A percentile compares a stretch with the other conserved stretches of the same genome.
These are phyloP conservation scores for Trichocomaceae sp. DNA, from an alignment of 2,329 filamentous ascomycete species.

Conservation along the genomic window DNA sequence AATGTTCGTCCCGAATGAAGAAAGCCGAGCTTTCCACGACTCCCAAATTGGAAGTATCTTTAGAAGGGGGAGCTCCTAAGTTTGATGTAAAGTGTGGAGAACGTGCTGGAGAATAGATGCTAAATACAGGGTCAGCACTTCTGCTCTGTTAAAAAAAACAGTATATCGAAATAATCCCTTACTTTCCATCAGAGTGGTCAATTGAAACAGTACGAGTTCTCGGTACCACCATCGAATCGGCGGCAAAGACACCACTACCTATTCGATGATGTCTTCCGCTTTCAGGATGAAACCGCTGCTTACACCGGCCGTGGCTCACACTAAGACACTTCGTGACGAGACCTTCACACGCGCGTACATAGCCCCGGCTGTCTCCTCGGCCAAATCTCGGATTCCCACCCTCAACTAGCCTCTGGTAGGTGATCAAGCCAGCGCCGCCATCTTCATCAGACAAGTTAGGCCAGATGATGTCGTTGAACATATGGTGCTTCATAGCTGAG, in stretches of 20 bases:
- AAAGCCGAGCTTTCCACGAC: conserved; percentile 75
- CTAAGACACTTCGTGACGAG: conserved; percentile 82
- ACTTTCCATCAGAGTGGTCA: conserved; percentile 29
- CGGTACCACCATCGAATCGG: conserved; percentile 44
- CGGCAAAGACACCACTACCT: conserved; percentile 35
- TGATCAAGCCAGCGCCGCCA: conserved; percentile 84
- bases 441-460: conserved; percentile 95
- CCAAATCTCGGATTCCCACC: conserved; percentile 81
- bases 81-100: conserved; percentile 20
- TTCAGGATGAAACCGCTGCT: conserved; percentile 55
- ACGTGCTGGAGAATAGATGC: conserved; percentile 26
- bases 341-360: conserved; percentile 80
- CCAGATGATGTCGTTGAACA: conserved; percentile 98
- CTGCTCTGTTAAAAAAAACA: not conserved
- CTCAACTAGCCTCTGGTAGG: conserved; percentile 80
- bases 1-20: conserved; percentile 73
- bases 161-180: conserved; percentile 7
- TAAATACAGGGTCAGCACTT: conserved; percentile 5
- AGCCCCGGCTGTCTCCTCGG: conserved; percentile 71
- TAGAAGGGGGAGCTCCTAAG: conserved; percentile 10
- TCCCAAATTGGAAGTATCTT: conserved; percentile 18
- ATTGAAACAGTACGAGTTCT: conserved; percentile 25
- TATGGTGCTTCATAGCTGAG: conserved; percentile 81
- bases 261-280: conserved; percentile 54
- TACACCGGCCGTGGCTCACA: conserved; percentile 85